Percentiles rank a stretch among this genome's conserved stretches.
These are phyloP conservation scores for Colletotrichum sp. DNA, from an alignment of 2,329 filamentous ascomycete genomes.

Conservation along the genomic window DNA sequence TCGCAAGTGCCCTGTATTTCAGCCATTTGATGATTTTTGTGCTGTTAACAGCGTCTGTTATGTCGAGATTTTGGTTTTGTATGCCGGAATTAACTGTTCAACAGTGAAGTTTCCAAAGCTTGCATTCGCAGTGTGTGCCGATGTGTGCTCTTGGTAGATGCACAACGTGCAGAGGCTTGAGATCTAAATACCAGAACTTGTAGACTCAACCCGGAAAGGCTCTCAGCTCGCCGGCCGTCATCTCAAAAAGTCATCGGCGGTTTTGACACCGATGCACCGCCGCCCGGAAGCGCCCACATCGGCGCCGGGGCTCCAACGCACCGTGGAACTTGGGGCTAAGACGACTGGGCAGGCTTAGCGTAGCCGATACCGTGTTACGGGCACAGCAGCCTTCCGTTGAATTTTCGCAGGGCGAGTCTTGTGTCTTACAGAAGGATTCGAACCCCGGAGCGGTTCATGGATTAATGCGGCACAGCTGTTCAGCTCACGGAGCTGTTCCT, in stretches of 20 bases:
- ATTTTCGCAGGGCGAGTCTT: neutral
- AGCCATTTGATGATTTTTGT: constrained; percentile 17
- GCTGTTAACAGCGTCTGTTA: neutral
- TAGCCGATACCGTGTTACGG: neutral
- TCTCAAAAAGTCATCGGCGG: neutral
- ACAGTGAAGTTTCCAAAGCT: neutral
- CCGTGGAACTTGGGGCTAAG: neutral
- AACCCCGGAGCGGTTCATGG: neutral
- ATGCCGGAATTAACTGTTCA: neutral
- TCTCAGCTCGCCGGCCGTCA: neutral
- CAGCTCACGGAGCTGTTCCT: neutral
- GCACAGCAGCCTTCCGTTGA: neutral
- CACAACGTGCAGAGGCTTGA: neutral
- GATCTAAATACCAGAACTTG: neutral
- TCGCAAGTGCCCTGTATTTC: constrained; percentile 34
- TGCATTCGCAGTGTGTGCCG: neutral
- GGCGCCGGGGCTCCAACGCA: neutral
- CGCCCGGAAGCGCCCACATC: neutral
- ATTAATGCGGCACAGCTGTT: neutral
- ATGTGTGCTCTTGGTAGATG: neutral
- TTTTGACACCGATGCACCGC: neutral
- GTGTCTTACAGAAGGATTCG: neutral
- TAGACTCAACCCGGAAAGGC: neutral
- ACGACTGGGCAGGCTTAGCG: neutral
- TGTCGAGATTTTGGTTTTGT: neutral